Base-by-base conservation (phyloP, 1,139 yeast species). In the Protomyces arabidopsidicola region DNA sequence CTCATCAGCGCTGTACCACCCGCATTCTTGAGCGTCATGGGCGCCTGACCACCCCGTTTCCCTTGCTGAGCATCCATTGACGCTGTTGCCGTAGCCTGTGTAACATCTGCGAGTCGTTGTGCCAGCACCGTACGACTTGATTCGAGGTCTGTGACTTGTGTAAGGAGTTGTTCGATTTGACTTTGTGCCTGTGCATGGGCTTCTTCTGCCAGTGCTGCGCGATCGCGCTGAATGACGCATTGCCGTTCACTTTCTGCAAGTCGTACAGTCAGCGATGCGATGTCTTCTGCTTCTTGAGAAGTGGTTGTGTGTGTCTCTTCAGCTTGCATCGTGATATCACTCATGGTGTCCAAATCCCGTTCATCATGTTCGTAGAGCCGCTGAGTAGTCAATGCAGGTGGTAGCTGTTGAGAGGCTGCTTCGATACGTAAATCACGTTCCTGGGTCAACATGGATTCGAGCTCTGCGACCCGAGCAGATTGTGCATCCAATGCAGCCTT, bases 1-100 rank as follows among this genome's bases (percentile, higher is more conserved):
- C 62, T 52, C 42, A 58, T 54, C 24, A 58, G n/a, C 5, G 62
- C 62, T 9, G 62, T 55, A 18, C 62, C 56, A 14, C 62, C 27
- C 0, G 52, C 62, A 4, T n/a, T 14, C 35, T 34, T 16, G 14
- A 31, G 14, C 1, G 24, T 24, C 35, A 24, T n/a, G 5, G 27
- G n/a, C 27, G 51, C 20, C 4, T 18, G 24, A 20, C 22, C 51
- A 18, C 51, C 51, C 14, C 27, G 27, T n/a, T 31, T 31, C 12
- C 36, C 36, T 20, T 27, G 18, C 14, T 14, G 10, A 1, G 31
- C 22, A 16, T 20, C 31, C 1, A 27, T 27, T 27, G 31, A 8
- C 31, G 31, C 31, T 27, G 31, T 27, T 2, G 51, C 31, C 6
- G 18, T 16, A 5, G 14, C 51, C 12, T 10, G n/a, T 14, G 51